Conservation (phyloP, 176 grass and related monocot species). For the Chloris gayana region DNA sequence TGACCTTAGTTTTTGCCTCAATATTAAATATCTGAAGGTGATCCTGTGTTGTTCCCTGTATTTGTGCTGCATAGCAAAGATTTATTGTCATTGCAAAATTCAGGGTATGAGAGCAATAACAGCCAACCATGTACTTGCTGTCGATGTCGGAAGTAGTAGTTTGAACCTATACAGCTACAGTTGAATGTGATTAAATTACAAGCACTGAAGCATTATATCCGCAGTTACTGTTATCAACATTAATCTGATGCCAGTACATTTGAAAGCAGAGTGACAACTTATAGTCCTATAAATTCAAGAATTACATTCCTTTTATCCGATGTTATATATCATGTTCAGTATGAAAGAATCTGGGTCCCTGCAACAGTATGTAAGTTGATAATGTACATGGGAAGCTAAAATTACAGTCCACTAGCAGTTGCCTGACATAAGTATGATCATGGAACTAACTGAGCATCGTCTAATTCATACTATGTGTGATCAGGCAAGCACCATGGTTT, state of each 20-base stretch:
- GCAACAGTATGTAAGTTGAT: not conserved
- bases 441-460: not conserved
- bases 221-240: not conserved
- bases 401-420: not conserved
- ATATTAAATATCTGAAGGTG: constrained; percentile 99
- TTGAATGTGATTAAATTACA: not conserved
- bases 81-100: constrained; percentile 20
- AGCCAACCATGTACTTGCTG: not conserved
- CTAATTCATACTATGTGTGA: not conserved
- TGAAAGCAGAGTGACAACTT: not conserved
- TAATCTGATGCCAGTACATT: not conserved
- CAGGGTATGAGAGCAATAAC: not conserved
- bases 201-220: not conserved
- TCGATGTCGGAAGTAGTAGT: not conserved
- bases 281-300: not conserved
- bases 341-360: not conserved
- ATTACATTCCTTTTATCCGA: not conserved
- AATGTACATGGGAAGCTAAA: not conserved
- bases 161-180: not conserved
- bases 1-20: constrained; percentile 91
- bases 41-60: constrained; percentile 92
- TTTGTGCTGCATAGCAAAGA: constrained; percentile 66
- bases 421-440: not conserved
- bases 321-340: not conserved
- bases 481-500: not conserved